These are phyloP conservation scores for Tuctoria greenei DNA, from an alignment of 176 grass and related monocot genomes.

Conservation along the genomic window DNA sequence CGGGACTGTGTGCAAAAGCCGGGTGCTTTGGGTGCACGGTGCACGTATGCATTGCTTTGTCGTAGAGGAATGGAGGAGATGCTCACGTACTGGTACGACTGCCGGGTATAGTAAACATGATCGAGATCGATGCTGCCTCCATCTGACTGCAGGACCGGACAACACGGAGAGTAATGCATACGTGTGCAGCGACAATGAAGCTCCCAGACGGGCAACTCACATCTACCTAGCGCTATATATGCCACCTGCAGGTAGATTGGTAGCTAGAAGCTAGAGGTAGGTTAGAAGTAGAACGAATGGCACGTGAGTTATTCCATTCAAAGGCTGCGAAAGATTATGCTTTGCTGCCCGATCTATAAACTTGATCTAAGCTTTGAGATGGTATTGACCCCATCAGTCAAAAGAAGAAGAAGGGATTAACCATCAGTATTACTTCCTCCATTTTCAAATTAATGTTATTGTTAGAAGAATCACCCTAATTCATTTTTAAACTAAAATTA, in stretches of 20 bases:
- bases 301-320: neutral
- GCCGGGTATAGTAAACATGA: neutral
- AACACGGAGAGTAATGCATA: neutral
- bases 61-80: conserved; percentile 1
- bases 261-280: too few relatives aligned
- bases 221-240: neutral
- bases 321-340: neutral
- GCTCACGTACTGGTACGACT: neutral
- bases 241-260: too few relatives aligned
- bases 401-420: too few relatives aligned
- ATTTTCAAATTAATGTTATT: too few relatives aligned
- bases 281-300: too few relatives aligned
- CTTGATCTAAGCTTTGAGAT: too few relatives aligned
- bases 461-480: too few relatives aligned
- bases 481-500: too few relatives aligned
- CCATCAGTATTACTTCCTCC: too few relatives aligned
- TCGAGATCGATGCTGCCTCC: neutral
- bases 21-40: conserved; percentile 26
- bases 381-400: too few relatives aligned
- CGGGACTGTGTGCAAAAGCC: neutral
- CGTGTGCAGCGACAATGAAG: neutral
- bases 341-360: neutral
- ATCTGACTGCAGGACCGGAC: neutral
- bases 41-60: conserved; percentile 27
- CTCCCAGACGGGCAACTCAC: neutral